Evolutionary conservation across 2,329 filamentous ascomycete species (phyloP).

Genomic region (Colletotrichum gigasporum): DNA sequence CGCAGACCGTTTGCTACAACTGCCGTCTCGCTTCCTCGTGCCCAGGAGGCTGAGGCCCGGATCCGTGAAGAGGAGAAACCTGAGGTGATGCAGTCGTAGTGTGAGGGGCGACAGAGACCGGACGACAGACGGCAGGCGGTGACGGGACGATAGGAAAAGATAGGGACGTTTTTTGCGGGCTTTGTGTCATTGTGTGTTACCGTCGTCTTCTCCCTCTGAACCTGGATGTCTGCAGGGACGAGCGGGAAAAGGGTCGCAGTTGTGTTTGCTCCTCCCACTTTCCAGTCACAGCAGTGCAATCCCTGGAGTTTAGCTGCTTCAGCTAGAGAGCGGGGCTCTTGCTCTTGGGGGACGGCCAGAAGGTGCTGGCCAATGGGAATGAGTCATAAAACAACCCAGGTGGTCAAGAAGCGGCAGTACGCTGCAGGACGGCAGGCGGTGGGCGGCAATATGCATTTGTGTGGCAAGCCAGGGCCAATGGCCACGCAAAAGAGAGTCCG

Average conservation of each 20-base stretch:
- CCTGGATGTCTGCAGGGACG: neutral
- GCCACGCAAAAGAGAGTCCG: constrained; percentile 8
- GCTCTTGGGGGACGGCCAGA: neutral
- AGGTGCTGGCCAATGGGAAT: constrained; percentile 3
- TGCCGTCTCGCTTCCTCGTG: neutral
- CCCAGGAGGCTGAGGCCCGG: neutral
- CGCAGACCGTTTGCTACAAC: too few relatives aligned
- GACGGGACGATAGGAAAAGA: constrained; percentile 3
- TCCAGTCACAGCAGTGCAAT: neutral
- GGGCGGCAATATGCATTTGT: neutral
- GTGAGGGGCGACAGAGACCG: neutral
- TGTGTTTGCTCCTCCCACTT: constrained; percentile 20
- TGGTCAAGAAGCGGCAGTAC: constrained; percentile 1
- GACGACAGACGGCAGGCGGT: neutral
- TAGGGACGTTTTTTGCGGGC: neutral
- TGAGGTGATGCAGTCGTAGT: constrained; percentile 1
- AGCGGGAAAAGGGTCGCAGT: neutral
- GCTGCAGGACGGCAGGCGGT: constrained; percentile 2
- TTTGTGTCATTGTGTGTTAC: neutral
- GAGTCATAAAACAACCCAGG: constrained; percentile 16
- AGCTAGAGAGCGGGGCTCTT: neutral
- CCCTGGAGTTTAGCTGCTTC: neutral
- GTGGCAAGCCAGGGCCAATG: constrained; percentile 9
- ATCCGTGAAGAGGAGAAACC: neutral
- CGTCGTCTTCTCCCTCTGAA: neutral